phyloP scores from a whole-genome alignment of 78 protist genomes.

The Dictyostelium intermedium region DNA sequence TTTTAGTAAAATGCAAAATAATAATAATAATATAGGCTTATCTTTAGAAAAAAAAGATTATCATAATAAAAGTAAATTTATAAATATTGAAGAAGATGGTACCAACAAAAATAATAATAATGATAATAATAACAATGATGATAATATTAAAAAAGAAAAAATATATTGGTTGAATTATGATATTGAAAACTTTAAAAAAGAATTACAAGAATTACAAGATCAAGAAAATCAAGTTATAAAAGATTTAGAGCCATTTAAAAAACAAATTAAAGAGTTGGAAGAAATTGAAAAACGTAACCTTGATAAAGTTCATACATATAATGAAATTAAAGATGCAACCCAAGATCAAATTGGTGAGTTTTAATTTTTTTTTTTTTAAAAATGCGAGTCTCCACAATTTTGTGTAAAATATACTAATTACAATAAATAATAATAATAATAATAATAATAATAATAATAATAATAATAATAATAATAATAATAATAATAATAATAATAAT shows the following conservation, averaged over 20 bases:
- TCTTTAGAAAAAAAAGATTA: background rate
- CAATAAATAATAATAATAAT: too few species aligned
- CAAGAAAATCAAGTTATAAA: background rate
- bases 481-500: too few species aligned
- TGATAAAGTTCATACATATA: background rate
- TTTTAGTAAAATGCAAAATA: background rate
- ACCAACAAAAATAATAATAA: too few species aligned
- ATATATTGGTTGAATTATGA: background rate
- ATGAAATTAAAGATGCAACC: slow-evolving; percentile 11
- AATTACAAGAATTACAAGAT: background rate
- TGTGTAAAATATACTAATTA: too few species aligned
- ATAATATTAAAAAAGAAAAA: background rate
- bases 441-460: too few species aligned
- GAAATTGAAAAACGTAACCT: background rate
- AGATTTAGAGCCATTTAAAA: background rate
- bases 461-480: too few species aligned
- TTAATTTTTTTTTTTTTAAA: too few species aligned
- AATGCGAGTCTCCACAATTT: too few species aligned
- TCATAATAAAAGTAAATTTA: background rate
- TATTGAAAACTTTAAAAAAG: background rate
- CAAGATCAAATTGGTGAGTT: background rate
- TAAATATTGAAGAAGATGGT: background rate
- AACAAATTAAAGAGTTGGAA: background rate
- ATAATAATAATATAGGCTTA: background rate
- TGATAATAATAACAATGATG: background rate